Evolutionary conservation across 306 rosid genomes (phyloP), one percentile per base, ranked within the genome.

Genomic region (Lathyrus aphaca): DNA sequence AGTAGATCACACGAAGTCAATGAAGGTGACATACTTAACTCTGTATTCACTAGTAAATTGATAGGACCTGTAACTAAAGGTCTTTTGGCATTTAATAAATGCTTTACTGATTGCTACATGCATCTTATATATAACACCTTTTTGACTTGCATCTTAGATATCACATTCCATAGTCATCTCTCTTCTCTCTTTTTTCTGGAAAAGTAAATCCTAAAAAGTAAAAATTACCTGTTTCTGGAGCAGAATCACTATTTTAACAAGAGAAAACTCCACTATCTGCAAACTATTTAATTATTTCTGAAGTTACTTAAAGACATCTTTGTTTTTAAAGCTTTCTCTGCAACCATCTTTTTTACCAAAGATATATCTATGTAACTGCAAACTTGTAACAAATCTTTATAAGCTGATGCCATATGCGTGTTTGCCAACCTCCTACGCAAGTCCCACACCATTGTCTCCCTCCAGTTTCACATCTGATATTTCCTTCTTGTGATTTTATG

Each of bases 11-110:
- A 45, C 23, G 83, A 79, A 64, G 58, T 50, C 64, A 64, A 21
- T 58, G 78, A 72, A 82, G 96, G 98, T 90, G 56, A 81, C 56
- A 68, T 56, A 81, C 56, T 65, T 56, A 67, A n/a, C 63, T 68
- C 70, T 71, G 13, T 37, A 29, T 35, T 13, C 35, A 14, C 58
- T 74, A 29, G 60, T 59, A 44, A 58, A 53, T 66, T 27, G 69
- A 69, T 62, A 60, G 48, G 60, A 74, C 45, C 60, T 57, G 4
- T 62, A 64, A 45, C 59, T 53, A 13, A 48, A 72, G 27, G 45
- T 61, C 48, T 40, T 59, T 37, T 57, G 53, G 43, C 45, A 37
- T 69, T 57, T 21, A 53, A 43, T 51, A 43, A 66, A 32, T 44
- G 39, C 39, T 66, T 25, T 75, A 25, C 19, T 53, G 29, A 38